Conservation (phyloP, 176 grass and related monocot species). For the Echinochloa phyllopogon region DNA sequence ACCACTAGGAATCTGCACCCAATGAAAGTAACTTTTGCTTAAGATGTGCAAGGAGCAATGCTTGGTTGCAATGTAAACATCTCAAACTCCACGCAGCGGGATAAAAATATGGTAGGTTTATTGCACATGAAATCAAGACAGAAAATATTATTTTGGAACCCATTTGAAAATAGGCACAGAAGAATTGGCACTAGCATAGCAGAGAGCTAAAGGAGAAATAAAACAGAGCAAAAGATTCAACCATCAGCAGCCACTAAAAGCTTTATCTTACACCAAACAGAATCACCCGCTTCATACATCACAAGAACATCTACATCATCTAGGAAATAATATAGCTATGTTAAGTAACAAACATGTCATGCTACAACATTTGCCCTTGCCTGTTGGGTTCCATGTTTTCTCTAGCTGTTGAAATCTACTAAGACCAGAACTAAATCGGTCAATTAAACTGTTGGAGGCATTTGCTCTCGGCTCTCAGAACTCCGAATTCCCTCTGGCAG, state of each 20-base stretch:
- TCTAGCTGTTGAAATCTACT: slow-evolving; percentile 20
- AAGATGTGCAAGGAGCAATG: not conserved
- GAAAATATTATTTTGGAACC: not conserved
- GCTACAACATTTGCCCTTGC: slow-evolving; percentile 26
- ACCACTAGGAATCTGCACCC: not conserved
- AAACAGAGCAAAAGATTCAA: not conserved
- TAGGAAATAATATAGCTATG: slow-evolving; percentile 12
- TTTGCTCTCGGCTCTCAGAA: slow-evolving; percentile 24
- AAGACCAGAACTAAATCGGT: slow-evolving; percentile 34
- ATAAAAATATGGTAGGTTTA: not conserved
- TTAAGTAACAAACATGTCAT: slow-evolving; percentile 46
- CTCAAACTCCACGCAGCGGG: not conserved
- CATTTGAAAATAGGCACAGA: not conserved
- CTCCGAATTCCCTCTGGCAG: slow-evolving; percentile 5
- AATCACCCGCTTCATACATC: not conserved
- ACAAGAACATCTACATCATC: slow-evolving; percentile 13
- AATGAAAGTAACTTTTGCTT: not conserved
- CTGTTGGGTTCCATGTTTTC: not conserved
- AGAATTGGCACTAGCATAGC: not conserved
- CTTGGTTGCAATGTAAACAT: not conserved
- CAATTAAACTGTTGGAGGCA: slow-evolving; percentile 21
- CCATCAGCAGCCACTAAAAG: not conserved
- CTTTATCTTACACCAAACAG: slow-evolving; percentile 12
- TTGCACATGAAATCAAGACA: not conserved
- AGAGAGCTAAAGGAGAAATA: not conserved